Conservation (phyloP, 768 basidiomycete genomes). For the Boletus subcaerulescens region DNA sequence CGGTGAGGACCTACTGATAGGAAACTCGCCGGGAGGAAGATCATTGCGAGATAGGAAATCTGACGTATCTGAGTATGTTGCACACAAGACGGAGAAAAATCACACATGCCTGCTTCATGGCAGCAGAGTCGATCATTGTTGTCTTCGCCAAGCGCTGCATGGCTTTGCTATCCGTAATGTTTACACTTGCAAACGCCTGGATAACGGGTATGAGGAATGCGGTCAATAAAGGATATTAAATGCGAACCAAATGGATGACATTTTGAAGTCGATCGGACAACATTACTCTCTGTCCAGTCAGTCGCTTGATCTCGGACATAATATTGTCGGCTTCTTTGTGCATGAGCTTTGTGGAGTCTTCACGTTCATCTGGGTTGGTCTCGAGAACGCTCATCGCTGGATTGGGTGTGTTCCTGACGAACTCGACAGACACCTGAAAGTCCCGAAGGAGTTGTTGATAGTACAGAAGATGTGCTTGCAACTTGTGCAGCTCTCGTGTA, state of each 20-base stretch:
- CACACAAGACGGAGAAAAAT: neutral
- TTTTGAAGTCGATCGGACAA: constrained; percentile 34
- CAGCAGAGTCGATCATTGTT: constrained; percentile 40
- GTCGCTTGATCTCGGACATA: constrained; percentile 46
- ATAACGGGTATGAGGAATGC: neutral
- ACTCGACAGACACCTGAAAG: constrained; percentile 48
- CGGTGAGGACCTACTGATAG: constrained; percentile 22
- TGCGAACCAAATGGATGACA: constrained; percentile 32
- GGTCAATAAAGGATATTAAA: neutral
- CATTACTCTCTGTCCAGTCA: constrained; percentile 36
- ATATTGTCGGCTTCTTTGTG: constrained; percentile 47
- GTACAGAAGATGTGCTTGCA: constrained; percentile 58
- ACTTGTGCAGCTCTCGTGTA: constrained; percentile 53
- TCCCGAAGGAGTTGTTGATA: constrained; percentile 54
- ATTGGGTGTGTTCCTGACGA: constrained; percentile 46
- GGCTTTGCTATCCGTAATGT: constrained; percentile 48
- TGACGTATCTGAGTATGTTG: constrained; percentile 19
- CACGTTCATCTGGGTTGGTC: constrained; percentile 1
- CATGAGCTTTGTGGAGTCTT: constrained; percentile 37
- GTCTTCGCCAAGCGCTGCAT: constrained; percentile 50
- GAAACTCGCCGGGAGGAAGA: constrained; percentile 56
- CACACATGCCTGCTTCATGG: constrained; percentile 33
- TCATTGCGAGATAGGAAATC: constrained; percentile 53
- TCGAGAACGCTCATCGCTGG: constrained; percentile 40
- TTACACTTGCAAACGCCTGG: constrained; percentile 59